phyloP scores from a whole-genome alignment of 106 monocot species.

The Platanthera zijinensis region DNA sequence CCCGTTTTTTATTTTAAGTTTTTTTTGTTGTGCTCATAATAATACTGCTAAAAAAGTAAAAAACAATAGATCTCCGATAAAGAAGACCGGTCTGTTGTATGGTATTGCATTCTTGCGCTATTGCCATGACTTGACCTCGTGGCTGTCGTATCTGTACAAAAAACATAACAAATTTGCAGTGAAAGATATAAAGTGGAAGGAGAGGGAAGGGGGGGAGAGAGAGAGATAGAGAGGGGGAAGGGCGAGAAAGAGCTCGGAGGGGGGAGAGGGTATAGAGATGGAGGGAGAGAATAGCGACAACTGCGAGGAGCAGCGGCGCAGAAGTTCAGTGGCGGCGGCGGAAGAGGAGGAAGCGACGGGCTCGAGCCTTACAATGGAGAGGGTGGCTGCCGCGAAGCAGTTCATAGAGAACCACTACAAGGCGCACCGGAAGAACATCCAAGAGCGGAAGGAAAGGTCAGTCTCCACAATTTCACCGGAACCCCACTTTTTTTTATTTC shows the following conservation, averaged over 20 bases:
- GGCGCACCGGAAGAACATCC: constrained; percentile 68
- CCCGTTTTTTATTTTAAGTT: too few relatives aligned
- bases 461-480: neutral
- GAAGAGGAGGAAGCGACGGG: constrained; percentile 34
- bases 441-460: constrained; percentile 60
- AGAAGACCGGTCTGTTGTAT: too few relatives aligned
- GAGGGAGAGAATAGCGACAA: constrained; percentile 14
- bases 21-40: too few relatives aligned
- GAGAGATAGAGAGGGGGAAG: neutral
- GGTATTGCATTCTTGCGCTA: too few relatives aligned
- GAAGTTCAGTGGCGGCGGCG: constrained; percentile 2
- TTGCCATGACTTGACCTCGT: too few relatives aligned
- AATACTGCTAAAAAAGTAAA: too few relatives aligned
- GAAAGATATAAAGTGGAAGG: neutral
- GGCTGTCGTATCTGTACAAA: too few relatives aligned
- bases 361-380: constrained; percentile 60
- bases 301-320: constrained; percentile 2
- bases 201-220: neutral
- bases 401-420: constrained; percentile 77
- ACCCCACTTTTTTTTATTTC: neutral
- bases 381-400: constrained; percentile 63
- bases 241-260: neutral
- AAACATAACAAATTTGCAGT: too few relatives aligned
- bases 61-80: too few relatives aligned
- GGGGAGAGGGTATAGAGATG: neutral